phyloP scores from a whole-genome alignment of 345 rosid species.

The Psidium guajava region DNA sequence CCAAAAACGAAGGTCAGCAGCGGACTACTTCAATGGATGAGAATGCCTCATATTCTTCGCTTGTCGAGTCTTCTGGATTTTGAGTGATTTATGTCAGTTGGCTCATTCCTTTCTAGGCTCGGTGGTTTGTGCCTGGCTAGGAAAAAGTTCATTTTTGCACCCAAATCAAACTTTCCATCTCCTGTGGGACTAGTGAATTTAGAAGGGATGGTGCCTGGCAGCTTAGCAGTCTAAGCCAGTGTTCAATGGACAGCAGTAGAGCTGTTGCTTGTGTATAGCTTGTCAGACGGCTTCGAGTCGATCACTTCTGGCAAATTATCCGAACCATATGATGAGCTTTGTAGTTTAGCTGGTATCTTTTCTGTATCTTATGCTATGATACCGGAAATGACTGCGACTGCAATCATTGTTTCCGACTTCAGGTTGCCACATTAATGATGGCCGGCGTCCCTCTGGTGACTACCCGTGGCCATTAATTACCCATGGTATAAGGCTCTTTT shows the following conservation, averaged over 20 bases:
- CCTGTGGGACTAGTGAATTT: not conserved
- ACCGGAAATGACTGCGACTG: not conserved
- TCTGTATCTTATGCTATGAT: not conserved
- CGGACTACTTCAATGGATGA: conserved; percentile 35
- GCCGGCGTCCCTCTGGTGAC: not conserved
- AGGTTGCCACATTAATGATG: not conserved
- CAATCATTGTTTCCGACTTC: not conserved
- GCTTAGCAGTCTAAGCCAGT: not conserved
- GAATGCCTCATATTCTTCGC: conserved; percentile 75
- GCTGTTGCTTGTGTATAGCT: not conserved
- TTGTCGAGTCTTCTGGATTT: conserved; percentile 80
- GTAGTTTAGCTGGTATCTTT: not conserved
- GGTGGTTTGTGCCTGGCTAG: not conserved
- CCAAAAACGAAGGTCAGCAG: conserved; percentile 9
- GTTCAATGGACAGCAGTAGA: not conserved
- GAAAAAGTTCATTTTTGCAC: not conserved
- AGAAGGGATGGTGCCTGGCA: not conserved
- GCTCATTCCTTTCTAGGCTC: not conserved
- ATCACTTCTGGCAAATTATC: not conserved
- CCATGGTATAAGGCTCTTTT: not conserved
- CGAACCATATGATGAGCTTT: not conserved
- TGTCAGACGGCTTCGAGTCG: not conserved
- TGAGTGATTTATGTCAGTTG: conserved; percentile 1
- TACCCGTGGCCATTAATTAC: not conserved
- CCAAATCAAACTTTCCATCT: not conserved